Base-by-base conservation (phyloP, 352 stramenopile genomes). In the Globisporangium camurandrum region DNA sequence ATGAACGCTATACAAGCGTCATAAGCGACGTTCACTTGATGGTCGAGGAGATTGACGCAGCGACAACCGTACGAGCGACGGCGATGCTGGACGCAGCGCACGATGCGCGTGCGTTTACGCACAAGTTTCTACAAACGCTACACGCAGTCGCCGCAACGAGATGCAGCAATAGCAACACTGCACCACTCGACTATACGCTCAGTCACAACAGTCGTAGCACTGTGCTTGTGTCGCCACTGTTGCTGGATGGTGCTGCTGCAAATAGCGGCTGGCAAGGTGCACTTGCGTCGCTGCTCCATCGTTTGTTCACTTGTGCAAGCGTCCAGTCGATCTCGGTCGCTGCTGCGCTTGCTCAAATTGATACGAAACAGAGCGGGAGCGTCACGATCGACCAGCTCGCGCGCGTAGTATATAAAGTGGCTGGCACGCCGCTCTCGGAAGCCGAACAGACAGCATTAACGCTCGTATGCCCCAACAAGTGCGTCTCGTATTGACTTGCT, bases 21-120 rank as follows among this genome's bases (percentile, higher is more conserved):
- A 34, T 39, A 36, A 9, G 51, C 22, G 51, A 67, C 23, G 61
- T 71, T 22, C 49, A 27, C 10, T 19, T 44, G 10, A 76, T 86
- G n/a, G 41, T 86, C 2, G 39, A 49, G 19, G 75, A 80, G 26
- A 83, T 84, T 33, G 65, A 71, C 19, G 47, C 46, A 4, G 67
- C 73, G 24, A 65, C 77, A 28, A 47, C 33, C 6, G 53, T 43
- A 1, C 61, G 66, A 36, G 83, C 78, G 28, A 48, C 61, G 1
- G 51, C 40, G 6, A 67, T 61, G 5, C 76, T 70, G 45, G 58
- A 62, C 24, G 51, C 61, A 31, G 67, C 57, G 0, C 50, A 58
- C 10, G 59, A 69, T n/a, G 62, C 61, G 22, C 56, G 69, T 5
- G 28, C 34, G 2, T 86, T 86, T 58, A 86, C 75, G 2, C 54